Evolutionary conservation across 805 yeast genomes (phyloP), one percentile per base, ranked within the genome.

Genomic region (Sugiyamaella marilandica): DNA sequence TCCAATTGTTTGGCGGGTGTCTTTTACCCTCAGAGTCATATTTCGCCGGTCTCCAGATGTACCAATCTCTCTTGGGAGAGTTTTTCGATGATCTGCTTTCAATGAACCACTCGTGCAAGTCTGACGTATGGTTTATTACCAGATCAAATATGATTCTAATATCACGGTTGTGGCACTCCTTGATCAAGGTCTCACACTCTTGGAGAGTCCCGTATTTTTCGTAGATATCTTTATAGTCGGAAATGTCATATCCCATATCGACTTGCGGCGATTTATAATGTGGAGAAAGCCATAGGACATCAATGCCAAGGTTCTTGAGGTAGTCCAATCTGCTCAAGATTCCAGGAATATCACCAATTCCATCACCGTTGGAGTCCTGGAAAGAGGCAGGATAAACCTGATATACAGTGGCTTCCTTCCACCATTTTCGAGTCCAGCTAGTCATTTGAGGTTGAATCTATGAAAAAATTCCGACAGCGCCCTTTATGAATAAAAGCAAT

Each of bases 171-270:
- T 43, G 46, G 35, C 46, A 43, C 35, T 26, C 46, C 13, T 24
- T 43, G 21, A 80, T 74, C 64, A 80, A 70, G 31, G 62, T 56
- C 58, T 77, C 77, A 73, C 77, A 74, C 58, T 78, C 82, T 52
- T 75, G 75, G 64, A 78, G 62, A 11, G 81, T 73, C 37, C 85
- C 85, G 63, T 77, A 80, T 54, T 69, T 69, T 14, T 77, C 74
- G 65, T 79, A 74, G 36, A 81, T 74, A 24, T 65, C 72, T 62
- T 77, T 73, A 66, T 81, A 81, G 65, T 81, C 74, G n/a, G 78
- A 65, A 60, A 81, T 78, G 58, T 81, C 84, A 62, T 80, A 81
- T 2, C 85, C 85, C 84, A 80, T 80, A 62, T 80, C 84, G 50
- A 74, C 77, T 63, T 77, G 81, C 2, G 84, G 84, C 2, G 81